Evolutionary conservation across 306 rosid species (phyloP), one percentile per base, ranked within the genome.

Genomic region (Fragaria nilgerrensis): DNA sequence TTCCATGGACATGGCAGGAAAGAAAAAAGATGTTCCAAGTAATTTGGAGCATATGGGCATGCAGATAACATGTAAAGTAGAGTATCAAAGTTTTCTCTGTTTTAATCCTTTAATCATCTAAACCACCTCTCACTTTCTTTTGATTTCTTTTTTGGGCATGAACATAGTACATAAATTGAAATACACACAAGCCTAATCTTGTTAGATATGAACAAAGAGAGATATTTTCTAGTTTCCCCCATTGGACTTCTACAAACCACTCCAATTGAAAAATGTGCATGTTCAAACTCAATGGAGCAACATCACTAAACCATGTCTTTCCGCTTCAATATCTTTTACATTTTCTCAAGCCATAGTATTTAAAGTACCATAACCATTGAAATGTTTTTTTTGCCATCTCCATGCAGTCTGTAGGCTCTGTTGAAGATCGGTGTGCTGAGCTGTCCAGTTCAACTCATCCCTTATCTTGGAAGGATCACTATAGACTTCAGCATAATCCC

Each of bases 401-500:
- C 97, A 95, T 45, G 99, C 97, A 25, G 81, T 53, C 78, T 73
- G 73, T 34, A 95, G 70, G 76, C 99, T 95, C 88, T 86, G 75
- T 75, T 82, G 79, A 74, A 95, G 94, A 86, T 93, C 81, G 55
- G 92, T 92, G 84, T 86, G 49, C 44, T 58, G 87, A 2, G 99
- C 97, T 44, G 88, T 84, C 99, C 99, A 95, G 52, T 88, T 89
- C 48, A 95, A 81, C 81, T 92, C 96, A 0, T 14, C 55, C 32
- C 32, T 45, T 78, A 95, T 89, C 86, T 92, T 95, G 12, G 96
- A 83, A 10, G 99, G 99, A 62, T 95, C 96, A 15, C 97, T 95
- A 53, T 69, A 95, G 71, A 95, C 99, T 85, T 86, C 86, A 0
- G 99, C 97, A 20, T 95, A 95, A 65, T 95, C 99, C 2, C 99